A percentile compares a stretch with the other conserved stretches of the same genome.
phyloP scores from a whole-genome alignment of 306 rosid species.

The Lablab purpureus region DNA sequence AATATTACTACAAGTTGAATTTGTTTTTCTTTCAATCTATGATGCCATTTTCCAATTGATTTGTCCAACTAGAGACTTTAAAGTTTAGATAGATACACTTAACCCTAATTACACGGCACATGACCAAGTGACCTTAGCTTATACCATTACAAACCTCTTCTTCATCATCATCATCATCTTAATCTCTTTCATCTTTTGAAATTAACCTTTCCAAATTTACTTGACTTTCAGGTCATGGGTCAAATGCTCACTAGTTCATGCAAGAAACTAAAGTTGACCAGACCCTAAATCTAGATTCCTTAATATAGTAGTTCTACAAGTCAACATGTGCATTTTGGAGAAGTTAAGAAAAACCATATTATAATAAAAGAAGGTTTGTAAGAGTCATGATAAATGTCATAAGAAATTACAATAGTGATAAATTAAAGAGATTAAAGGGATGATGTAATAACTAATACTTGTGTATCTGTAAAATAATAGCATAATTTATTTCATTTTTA shows the following conservation, averaged over 20 bases:
- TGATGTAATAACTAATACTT: too few relatives aligned
- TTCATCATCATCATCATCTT: neutral
- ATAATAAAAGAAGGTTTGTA: too few relatives aligned
- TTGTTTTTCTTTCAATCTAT: neutral
- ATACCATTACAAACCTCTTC: neutral
- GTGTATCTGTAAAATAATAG: too few relatives aligned
- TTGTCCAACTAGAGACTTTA: constrained; percentile 5
- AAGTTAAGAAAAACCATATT: neutral
- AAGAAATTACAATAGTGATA: too few relatives aligned
- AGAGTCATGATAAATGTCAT: too few relatives aligned
- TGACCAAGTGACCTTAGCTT: neutral
- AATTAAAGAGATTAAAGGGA: too few relatives aligned
- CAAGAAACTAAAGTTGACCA: constrained; percentile 6
- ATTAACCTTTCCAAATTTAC: neutral
- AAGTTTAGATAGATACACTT: neutral
- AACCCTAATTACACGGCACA: neutral
- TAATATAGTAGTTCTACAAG: neutral
- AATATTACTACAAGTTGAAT: neutral
- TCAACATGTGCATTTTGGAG: neutral
- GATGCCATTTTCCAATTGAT: neutral
- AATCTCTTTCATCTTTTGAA: neutral
- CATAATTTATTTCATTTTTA: too few relatives aligned
- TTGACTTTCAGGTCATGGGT: neutral
- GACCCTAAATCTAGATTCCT: neutral
- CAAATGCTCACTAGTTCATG: neutral